Evolutionary conservation across 106 monocot genomes (phyloP).

Genomic region (Dendrobium officinale): DNA sequence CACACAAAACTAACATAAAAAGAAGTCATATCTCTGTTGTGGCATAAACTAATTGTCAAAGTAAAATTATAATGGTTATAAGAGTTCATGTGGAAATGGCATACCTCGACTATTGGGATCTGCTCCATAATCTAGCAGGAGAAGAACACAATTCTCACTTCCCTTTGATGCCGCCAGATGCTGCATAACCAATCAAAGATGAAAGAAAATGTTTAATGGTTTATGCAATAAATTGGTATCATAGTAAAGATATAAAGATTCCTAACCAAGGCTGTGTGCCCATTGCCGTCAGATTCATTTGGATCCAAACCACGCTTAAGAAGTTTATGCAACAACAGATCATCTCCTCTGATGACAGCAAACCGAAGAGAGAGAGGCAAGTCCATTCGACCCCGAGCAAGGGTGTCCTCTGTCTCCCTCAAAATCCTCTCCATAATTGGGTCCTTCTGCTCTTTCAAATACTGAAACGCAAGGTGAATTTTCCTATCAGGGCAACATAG

Average conservation of each 20-base stretch:
- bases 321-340: conserved; percentile 46
- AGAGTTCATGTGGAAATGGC: neutral
- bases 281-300: conserved; percentile 51
- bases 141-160: conserved; percentile 48
- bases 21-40: too few species aligned
- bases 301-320: conserved; percentile 50
- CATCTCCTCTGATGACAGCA: conserved; percentile 51
- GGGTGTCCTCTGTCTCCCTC: conserved; percentile 46
- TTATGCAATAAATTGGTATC: neutral
- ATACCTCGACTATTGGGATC: conserved; percentile 85
- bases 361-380: conserved; percentile 55
- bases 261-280: conserved; percentile 46
- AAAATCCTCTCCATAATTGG: conserved; percentile 35
- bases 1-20: too few species aligned
- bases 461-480: conserved; percentile 24
- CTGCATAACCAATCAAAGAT: conserved; percentile 28
- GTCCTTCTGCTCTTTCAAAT: conserved; percentile 42
- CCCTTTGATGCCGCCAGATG: conserved; percentile 83
- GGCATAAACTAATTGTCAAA: too few species aligned
- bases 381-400: conserved; percentile 45
- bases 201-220: too few species aligned
- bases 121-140: conserved; percentile 67
- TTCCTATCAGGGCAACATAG: conserved; percentile 7
- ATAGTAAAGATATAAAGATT: neutral
- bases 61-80: too few species aligned